A percentile compares a stretch with the other conserved stretches of the same genome.
Evolutionary conservation across 2,329 filamentous ascomycete species (phyloP).

Genomic region (Diplodia sapinea): DNA sequence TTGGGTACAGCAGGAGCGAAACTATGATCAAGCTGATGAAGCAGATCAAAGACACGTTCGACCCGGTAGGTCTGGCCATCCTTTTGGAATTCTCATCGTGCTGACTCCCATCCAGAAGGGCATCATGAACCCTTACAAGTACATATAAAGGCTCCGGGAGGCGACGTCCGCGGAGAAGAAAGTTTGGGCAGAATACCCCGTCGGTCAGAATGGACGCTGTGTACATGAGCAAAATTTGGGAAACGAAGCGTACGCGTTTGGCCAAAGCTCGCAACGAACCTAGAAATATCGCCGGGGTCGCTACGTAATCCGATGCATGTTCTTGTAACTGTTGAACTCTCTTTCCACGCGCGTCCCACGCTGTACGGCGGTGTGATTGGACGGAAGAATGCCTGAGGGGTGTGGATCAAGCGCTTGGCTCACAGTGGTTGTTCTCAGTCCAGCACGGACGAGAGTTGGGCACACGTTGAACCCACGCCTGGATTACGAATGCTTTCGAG

Average conservation of each 20-base stretch:
- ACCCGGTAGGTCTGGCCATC: constrained; percentile 71
- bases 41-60: constrained; percentile 91
- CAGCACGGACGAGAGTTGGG: not conserved
- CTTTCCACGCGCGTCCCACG: not conserved
- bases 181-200: not conserved
- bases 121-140: constrained; percentile 99
- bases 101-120: constrained; percentile 69
- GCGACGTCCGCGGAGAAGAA: not conserved
- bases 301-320: constrained; percentile 4
- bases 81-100: not conserved
- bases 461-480: not conserved
- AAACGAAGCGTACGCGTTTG: not conserved
- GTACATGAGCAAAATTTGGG: not conserved
- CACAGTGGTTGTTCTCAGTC: constrained; percentile 1
- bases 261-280: not conserved
- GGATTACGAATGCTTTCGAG: constrained; percentile 4
- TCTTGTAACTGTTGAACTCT: not conserved
- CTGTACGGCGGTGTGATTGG: not conserved
- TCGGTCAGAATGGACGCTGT: not conserved
- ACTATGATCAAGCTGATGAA: constrained; percentile 91
- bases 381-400: constrained; percentile 10
- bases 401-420: constrained; percentile 12
- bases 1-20: constrained; percentile 88
- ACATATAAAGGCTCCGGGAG: constrained; percentile 62
- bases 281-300: no score